Evolutionary conservation across 2,329 filamentous ascomycete genomes (phyloP).

Genomic region (Cladobotryum protrusum): DNA sequence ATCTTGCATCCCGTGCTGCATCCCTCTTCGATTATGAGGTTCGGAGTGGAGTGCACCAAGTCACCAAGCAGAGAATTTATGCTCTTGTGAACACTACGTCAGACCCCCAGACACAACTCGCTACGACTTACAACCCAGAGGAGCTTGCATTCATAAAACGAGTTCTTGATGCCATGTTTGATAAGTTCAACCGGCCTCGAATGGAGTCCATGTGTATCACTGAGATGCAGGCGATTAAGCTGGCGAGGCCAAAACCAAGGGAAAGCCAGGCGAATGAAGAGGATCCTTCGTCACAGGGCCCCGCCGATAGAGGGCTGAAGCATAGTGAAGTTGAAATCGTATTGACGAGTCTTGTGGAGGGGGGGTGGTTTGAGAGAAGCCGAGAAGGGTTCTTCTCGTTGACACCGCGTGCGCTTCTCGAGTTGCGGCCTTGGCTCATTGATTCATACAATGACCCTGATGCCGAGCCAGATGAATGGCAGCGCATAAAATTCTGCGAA

Average conservation of each 20-base stretch:
- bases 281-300: constrained; percentile 28
- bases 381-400: constrained; percentile 66
- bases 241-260: constrained; percentile 48
- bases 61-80: constrained; percentile 60
- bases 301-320: constrained; percentile 55
- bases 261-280: constrained; percentile 26
- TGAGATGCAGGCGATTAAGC: constrained; percentile 69
- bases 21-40: constrained; percentile 85
- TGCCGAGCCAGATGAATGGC: constrained; percentile 52
- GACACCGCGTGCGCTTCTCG: constrained; percentile 72
- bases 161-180: constrained; percentile 86
- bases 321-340: constrained; percentile 71
- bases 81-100: constrained; percentile 84
- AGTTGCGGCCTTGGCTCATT: constrained; percentile 77
- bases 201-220: constrained; percentile 80
- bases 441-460: constrained; percentile 80
- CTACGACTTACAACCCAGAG: constrained; percentile 71
- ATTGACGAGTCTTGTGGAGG: constrained; percentile 62
- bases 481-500: constrained; percentile 78
- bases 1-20: constrained; percentile 63
- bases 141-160: constrained; percentile 88
- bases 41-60: constrained; percentile 65
- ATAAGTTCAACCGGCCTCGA: constrained; percentile 72
- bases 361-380: constrained; percentile 82
- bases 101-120: constrained; percentile 79